phyloP scores from a whole-genome alignment of 306 rosid species.

The Lupinus albus region DNA sequence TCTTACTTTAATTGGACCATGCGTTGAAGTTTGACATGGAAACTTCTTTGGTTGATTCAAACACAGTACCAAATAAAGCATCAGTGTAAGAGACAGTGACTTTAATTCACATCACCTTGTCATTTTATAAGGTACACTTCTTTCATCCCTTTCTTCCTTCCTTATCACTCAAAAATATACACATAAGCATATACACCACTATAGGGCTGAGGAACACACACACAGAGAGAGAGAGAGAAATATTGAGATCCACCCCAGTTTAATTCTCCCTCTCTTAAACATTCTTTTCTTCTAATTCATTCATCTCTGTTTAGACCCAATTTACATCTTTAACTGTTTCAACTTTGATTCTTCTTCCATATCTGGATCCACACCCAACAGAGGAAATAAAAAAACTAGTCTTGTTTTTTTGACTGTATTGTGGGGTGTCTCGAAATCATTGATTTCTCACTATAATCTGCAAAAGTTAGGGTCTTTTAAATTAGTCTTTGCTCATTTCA shows the following conservation, averaged over 20 bases:
- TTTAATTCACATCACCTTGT: conserved; percentile 4
- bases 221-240: too few species aligned
- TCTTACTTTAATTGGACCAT: too few species aligned
- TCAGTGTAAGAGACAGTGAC: not conserved
- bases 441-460: conserved; percentile 79
- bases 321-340: conserved; percentile 34
- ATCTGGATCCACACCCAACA: conserved; percentile 16
- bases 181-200: too few species aligned
- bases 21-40: conserved; percentile 30
- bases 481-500: conserved; percentile 48
- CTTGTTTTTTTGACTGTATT: conserved; percentile 55
- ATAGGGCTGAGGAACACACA: too few species aligned
- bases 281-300: conserved; percentile 49
- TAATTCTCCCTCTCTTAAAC: conserved; percentile 33
- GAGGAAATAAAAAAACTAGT: conserved; percentile 29
- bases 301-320: conserved; percentile 43
- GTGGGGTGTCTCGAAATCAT: conserved; percentile 83
- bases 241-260: conserved; percentile 32
- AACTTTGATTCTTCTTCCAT: conserved; percentile 43
- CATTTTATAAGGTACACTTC: not conserved
- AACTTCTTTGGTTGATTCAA: conserved; percentile 42
- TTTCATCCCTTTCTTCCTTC: too few species aligned
- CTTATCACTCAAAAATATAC: too few species aligned
- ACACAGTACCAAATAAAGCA: conserved; percentile 2
- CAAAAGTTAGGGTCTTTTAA: conserved; percentile 60